Evolutionary conservation across 2,329 filamentous ascomycete species (phyloP).

Genomic region (Alternaria solani): DNA sequence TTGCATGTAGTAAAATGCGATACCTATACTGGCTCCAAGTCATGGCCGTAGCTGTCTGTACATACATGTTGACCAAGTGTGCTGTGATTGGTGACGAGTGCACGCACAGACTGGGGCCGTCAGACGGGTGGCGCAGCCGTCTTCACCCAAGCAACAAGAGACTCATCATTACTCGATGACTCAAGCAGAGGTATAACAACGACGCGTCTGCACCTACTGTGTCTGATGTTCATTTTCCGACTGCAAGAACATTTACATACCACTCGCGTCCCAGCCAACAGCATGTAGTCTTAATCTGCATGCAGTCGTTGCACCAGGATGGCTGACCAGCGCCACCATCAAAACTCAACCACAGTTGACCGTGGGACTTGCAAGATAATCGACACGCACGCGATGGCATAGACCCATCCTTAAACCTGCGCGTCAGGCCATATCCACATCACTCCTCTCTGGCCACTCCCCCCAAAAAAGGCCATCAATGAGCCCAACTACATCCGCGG

Average conservation of each 20-base stretch:
- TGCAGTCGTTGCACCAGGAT: neutral
- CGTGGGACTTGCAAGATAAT: neutral
- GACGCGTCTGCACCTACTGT: neutral
- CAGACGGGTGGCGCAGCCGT: constrained; percentile 4
- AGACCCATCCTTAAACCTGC: neutral
- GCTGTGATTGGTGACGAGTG: neutral
- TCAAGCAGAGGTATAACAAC: constrained; percentile 3
- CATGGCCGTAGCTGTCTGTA: constrained; percentile 3
- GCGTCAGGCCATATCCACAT: neutral
- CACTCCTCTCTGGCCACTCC: neutral
- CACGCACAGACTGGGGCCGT: constrained; percentile 6
- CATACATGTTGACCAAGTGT: neutral
- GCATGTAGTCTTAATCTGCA: neutral
- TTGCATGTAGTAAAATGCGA: constrained; percentile 10
- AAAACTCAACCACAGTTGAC: neutral
- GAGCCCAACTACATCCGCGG: neutral
- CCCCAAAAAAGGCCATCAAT: neutral
- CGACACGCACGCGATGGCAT: neutral
- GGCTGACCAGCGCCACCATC: neutral
- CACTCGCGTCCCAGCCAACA: neutral
- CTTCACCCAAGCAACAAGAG: neutral
- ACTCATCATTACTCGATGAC: constrained; percentile 1
- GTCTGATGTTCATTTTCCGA: too few species aligned
- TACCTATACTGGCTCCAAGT: constrained; percentile 1
- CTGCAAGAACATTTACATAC: neutral